Evolutionary conservation across 176 grass and related monocot species (phyloP), one percentile per base, ranked within the genome.

Genomic region (Poa pratensis): DNA sequence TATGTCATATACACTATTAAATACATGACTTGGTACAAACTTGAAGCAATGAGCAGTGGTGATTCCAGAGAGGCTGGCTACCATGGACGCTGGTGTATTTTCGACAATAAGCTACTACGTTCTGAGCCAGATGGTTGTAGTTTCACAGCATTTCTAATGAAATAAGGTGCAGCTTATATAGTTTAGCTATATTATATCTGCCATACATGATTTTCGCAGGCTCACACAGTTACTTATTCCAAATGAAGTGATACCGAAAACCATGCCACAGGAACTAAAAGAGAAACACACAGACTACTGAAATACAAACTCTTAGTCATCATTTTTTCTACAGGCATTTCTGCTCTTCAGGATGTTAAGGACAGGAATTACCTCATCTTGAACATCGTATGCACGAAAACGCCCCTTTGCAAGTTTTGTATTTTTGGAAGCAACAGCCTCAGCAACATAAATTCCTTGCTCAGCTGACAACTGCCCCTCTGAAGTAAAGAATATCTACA

Each of bases 391-490:
- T 66, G 89, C 85, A 75, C 93, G 91, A 68, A 95, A 98, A 88
- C 93, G 91, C 12, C 96, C 96, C 84, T 98, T 95, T 7, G 93
- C 89, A 80, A 93, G 93, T 88, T 89, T 94, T 71, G 86, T 91
- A 68, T 95, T 98, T 89, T 92, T 98, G 20, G 83, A 82, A 85
- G 79, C 68, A 77, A 98, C 86, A 63, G 93, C 78, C 87, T 94
- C 96, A 10, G 96, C 93, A 55, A 98, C 80, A 87, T 98, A 98
- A 85, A 98, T 60, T 73, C 96, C 96, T 92, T 95, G 93, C 64
- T 98, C 96, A 12, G 76, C 87, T 69, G 91, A 95, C 52, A 98
- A 66, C 81, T 94, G 85, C 28, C 93, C 93, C 89, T 98, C 96
- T 76, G 91, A 88, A 73, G 93, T 94, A 87, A 89, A 95, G 81